Evolutionary conservation across 768 basidiomycete species (phyloP).

Genomic region (Hydnum rufescens): DNA sequence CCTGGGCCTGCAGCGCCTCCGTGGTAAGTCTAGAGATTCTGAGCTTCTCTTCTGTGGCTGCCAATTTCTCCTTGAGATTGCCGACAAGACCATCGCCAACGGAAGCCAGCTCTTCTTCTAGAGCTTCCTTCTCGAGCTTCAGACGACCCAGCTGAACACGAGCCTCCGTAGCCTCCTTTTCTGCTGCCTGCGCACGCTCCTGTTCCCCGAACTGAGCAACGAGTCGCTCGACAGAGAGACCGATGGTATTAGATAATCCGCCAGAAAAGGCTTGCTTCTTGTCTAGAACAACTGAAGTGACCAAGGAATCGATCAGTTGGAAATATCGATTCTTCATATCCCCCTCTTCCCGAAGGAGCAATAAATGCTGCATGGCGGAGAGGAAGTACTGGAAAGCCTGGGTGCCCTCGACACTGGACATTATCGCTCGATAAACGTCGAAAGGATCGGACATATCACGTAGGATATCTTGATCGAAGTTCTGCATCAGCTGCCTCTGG

Average conservation of each 20-base stretch:
- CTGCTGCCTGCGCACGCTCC: slow-evolving; percentile 58
- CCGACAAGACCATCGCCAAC: slow-evolving; percentile 75
- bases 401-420: slow-evolving; percentile 53
- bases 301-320: slow-evolving; percentile 73
- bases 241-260: slow-evolving; percentile 68
- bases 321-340: slow-evolving; percentile 72
- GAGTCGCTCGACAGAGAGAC: slow-evolving; percentile 73
- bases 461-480: slow-evolving; percentile 56
- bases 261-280: slow-evolving; percentile 46
- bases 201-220: slow-evolving; percentile 81
- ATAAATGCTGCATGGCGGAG: slow-evolving; percentile 83
- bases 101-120: slow-evolving; percentile 65
- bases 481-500: slow-evolving; percentile 48
- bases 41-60: slow-evolving; percentile 57
- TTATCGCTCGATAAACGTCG: slow-evolving; percentile 73
- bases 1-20: slow-evolving; percentile 50
- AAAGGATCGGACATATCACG: slow-evolving; percentile 59
- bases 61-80: slow-evolving; percentile 49
- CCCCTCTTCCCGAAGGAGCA: slow-evolving; percentile 79
- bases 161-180: slow-evolving; percentile 55
- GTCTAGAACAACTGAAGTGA: slow-evolving; percentile 83
- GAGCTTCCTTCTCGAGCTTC: slow-evolving; percentile 59
- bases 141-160: slow-evolving; percentile 42
- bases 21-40: slow-evolving; percentile 60
- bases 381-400: slow-evolving; percentile 70